Conservation (phyloP, 2,329 filamentous ascomycete genomes). For the Penicillium sp. region DNA sequence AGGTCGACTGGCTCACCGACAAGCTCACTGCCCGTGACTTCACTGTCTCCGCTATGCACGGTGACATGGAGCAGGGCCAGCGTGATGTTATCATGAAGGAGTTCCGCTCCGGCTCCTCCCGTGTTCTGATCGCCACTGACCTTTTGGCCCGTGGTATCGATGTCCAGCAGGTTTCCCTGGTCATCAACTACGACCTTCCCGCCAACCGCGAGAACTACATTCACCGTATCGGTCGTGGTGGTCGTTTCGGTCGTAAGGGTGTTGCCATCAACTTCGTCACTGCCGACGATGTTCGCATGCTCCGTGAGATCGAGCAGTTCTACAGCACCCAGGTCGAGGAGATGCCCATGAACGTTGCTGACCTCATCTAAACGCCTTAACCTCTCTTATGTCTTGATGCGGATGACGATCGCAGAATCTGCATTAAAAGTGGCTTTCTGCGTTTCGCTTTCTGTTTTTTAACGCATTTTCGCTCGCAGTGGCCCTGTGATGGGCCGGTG, state of each 20-base stretch:
- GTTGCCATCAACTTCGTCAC: constrained; percentile 99
- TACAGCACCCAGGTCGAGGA: constrained; percentile 97
- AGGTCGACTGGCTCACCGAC: constrained; percentile 99
- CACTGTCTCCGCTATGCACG: constrained; percentile 97
- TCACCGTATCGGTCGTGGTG: constrained; percentile 92
- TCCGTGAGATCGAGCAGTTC: constrained; percentile 94
- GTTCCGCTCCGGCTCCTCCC: constrained; percentile 92
- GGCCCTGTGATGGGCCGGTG: constrained; percentile 7
- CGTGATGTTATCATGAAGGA: constrained; percentile 99
- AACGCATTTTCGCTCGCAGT: constrained; percentile 31
- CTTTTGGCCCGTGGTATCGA: constrained; percentile 98
- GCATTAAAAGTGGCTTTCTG: constrained; percentile 42
- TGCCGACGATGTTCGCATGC: constrained; percentile 92
- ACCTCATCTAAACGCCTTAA: constrained; percentile 43
- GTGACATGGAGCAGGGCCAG: constrained; percentile 98
- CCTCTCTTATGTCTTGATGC: constrained; percentile 33
- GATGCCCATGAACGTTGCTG: constrained; percentile 93
- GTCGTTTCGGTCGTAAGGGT: constrained; percentile 94
- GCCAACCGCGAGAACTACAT: constrained; percentile 99
- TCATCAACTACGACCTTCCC: constrained; percentile 98
- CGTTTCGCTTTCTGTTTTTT: constrained; percentile 20
- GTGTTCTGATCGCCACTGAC: constrained; percentile 94
- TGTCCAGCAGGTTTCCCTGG: constrained; percentile 94
- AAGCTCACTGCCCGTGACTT: constrained; percentile 99
- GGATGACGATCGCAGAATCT: constrained; percentile 38